A percentile compares a stretch with the other conserved stretches of the same genome.
Conservation (phyloP, 176 grass and related monocot species). For the Ananas comosus region DNA sequence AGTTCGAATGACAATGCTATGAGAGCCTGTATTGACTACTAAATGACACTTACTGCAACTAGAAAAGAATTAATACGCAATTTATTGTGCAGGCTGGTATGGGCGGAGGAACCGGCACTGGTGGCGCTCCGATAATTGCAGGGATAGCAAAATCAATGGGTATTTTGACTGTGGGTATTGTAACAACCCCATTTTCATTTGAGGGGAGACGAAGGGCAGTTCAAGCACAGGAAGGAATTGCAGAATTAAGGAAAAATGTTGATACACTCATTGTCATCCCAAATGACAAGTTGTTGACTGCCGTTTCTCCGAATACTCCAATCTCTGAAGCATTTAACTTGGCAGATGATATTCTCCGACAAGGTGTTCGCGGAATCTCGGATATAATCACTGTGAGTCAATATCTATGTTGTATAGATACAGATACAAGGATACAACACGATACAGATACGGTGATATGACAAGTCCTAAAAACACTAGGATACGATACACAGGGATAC, state of each 20-base stretch:
- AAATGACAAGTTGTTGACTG: slow-evolving; percentile 77
- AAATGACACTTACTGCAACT: not conserved
- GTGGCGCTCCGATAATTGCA: slow-evolving; percentile 73
- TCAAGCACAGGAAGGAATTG: slow-evolving; percentile 86
- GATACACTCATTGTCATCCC: slow-evolving; percentile 90
- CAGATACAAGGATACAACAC: no score
- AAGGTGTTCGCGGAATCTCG: slow-evolving; percentile 91
- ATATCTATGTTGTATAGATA: not conserved
- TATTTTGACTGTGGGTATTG: slow-evolving; percentile 76
- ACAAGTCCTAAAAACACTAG: not conserved
- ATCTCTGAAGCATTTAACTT: slow-evolving; percentile 85
- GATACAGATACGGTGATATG: no score
- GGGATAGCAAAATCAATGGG: slow-evolving; percentile 75
- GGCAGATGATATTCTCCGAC: slow-evolving; percentile 79
- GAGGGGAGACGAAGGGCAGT: slow-evolving; percentile 71
- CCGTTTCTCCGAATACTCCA: slow-evolving; percentile 81
- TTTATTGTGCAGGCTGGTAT: slow-evolving; percentile 64
- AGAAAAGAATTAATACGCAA: not conserved
- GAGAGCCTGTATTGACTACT: no score
- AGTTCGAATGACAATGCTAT: no score
- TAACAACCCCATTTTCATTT: slow-evolving; percentile 80
- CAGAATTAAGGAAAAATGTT: slow-evolving; percentile 67
- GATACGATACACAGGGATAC: not conserved
- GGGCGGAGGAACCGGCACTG: slow-evolving; percentile 88
- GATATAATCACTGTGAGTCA: slow-evolving; percentile 66